Evolutionary conservation across 805 yeast species (phyloP), one percentile per base, ranked within the genome.

Genomic region (Ogataea populi-albae): DNA sequence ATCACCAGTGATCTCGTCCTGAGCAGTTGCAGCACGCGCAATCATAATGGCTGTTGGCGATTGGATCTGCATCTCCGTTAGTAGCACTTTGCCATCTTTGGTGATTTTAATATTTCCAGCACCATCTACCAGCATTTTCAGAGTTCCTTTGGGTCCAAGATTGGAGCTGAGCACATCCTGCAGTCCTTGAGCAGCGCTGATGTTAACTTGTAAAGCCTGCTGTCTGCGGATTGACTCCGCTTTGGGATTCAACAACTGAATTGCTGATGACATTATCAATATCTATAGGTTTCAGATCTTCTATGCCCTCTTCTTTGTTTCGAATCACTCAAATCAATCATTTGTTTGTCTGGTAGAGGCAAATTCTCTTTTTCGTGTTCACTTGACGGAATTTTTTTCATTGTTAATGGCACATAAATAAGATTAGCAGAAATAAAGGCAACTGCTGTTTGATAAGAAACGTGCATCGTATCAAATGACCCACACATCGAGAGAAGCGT

Each of bases 1-100:
- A 64, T 93, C 98, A 33, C 98, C 98, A n/a, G 98, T 86, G 57
- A 93, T 87, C 63, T 93, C 98, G 62, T 93, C 98, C 65, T 93
- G 98, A 0, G 98, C 97, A 30, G 96, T 79, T 32, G 98, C 98
- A 10, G 98, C 98, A 47, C 98, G 75, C 3, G 98, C 95, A 65
- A 84, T 84, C 85, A 84, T 78, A 23, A 84, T 85, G 0, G 94
- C 94, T 3, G 94, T 85, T 8, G 94, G 94, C 45, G 84, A 80
- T 59, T 85, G 93, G 63, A 91, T 91, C 66, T 93, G 98, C 98
- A 93, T 93, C 59, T 93, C 98, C 26, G 85, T 77, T 41, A 93
- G 69, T 38, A 93, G 68, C 6, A 93, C 97, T 58, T 91, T 89
- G 35, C 98, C 98, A 61, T 93, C 98, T 58, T 93, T 93, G 35